Base-by-base conservation (phyloP, 257 asterid species). In the Petunia axillaris region DNA sequence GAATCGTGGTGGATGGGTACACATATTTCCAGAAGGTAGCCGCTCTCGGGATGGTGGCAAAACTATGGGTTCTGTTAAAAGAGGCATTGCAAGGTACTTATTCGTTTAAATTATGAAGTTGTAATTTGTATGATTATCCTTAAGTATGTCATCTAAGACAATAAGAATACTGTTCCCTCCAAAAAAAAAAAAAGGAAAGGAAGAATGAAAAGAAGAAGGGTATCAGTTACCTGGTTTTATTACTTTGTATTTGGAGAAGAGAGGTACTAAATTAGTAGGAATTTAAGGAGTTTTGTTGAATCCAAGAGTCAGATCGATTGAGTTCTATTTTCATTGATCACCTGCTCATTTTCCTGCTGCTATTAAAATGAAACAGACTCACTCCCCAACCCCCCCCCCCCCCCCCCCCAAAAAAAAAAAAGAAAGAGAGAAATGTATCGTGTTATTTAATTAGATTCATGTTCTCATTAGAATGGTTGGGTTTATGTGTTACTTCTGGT, bases 31-130 rank as follows among this genome's bases (percentile, higher is more conserved):
- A 55, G 98, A 94, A 85, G 98, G 98, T 58, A 92, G 96, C 82
- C 98, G 97, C 73, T 94, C 98, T 85, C 94, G 92, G 75, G 94
- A 94, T 86, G 98, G 97, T 80, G 98, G 98, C 37, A 94, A 85
- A 83, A 92, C 91, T 71, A 87, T 94, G 86, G 95, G 94, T 63
- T 83, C 93, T 37, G 83, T 92, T 40, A 94, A 92, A 85, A 89
- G 95, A 83, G 98, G 98, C 84, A 88, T 91, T 55, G 97, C 94
- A 63, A 91, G 98, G 98, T 94, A 83, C 78, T 50, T 7, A 50
- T 35, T 50, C 62, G 48, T 36, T 35, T 39, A 2, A 36, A 73
- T 14, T 16, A 67, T 43, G 11, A 50, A 35, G 4, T 11, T 36
- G 35, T 50, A 44, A 36, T 48, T 73, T 50, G 46, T 11, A 11